Evolutionary conservation across 495 filamentous ascomycete species (phyloP), one percentile per base, ranked within the genome.

Genomic region (Evansstolkia leycettana): DNA sequence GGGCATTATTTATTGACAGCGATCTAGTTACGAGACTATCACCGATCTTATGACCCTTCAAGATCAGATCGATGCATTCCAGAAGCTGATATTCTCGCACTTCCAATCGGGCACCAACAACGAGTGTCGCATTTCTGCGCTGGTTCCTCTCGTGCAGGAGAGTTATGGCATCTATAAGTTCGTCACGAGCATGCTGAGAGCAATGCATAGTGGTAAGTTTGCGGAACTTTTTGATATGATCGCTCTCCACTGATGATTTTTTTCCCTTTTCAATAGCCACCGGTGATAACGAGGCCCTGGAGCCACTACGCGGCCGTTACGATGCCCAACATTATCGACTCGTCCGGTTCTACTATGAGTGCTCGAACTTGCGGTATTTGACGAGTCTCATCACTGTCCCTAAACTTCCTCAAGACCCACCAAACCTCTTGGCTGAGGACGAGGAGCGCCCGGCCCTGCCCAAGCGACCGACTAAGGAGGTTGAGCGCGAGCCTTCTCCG

Each of bases 121-220:
- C 49, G 90, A 98, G 57, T 95, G 90, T 55, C 71, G 90, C 31
- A 98, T 98, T 37, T 92, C 87, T 11, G 81, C 92, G 10, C 68
- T 98, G 35, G 87, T 95, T 30, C 84, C 87, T 17, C 64, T 98
- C 29, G 90, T 98, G 24, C 84, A 92, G 49, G 90, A 98, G 65
- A 96, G 88, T 56, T 96, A 98, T 58, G 90, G 90, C 18, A 98
- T 98, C 42, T 93, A 93, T 63, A 90, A 89, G 53, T 93, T 93
- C 50, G 82, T 88, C 42, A 93, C 85, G 2, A 92, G 84, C 74
- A 93, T 93, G 85, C 54, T 93, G 28, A 67, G 85, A 37, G 90
- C 90, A 9, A 95, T 98, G 92, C 90, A 98, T 54, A 92, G 85
- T 10, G 87, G 82, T 88, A 69, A 33, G 76, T n/a, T n/a, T n/a